Conservation (phyloP, 1,139 yeast genomes). For the Geotrichum bryndzae region DNA sequence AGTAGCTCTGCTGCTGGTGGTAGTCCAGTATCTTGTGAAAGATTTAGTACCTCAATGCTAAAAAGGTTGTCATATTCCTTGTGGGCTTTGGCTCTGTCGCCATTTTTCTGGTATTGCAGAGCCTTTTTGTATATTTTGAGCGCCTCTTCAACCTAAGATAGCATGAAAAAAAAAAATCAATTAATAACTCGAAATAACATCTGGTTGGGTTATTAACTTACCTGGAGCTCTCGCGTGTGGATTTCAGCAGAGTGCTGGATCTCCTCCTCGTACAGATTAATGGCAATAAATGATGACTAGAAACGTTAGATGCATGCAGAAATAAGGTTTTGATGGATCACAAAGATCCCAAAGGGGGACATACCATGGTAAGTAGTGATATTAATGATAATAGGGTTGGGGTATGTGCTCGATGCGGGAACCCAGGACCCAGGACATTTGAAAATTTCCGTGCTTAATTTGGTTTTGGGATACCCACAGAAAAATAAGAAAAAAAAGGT, state of each 20-base stretch:
- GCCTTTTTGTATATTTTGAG: conserved; percentile 71
- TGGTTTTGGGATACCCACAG: neutral
- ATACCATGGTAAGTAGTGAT: neutral
- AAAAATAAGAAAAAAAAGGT: neutral
- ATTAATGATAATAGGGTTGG: neutral
- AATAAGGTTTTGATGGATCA: neutral
- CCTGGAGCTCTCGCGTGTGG: conserved; percentile 76
- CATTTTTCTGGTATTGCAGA: conserved; percentile 50
- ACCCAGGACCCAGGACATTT: neutral
- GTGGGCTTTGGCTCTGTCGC: conserved; percentile 47
- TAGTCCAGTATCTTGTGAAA: conserved; percentile 29
- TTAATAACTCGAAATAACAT: neutral
- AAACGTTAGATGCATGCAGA: neutral
- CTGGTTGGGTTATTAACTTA: conserved; percentile 20
- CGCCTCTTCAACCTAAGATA: conserved; percentile 68
- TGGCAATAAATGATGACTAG: conserved; percentile 69
- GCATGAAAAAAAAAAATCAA: neutral
- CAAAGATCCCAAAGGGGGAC: conserved; percentile 3
- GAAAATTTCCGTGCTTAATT: neutral
- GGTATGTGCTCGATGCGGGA: neutral
- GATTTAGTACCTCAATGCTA: conserved; percentile 54
- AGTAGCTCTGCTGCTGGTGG: conserved; percentile 71
- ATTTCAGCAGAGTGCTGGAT: conserved; percentile 67
- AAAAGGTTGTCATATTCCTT: conserved; percentile 57
- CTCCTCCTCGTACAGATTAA: conserved; percentile 71